Base-by-base conservation (phyloP, 495 filamentous ascomycete genomes). In the Stereocaulon alpinum region DNA sequence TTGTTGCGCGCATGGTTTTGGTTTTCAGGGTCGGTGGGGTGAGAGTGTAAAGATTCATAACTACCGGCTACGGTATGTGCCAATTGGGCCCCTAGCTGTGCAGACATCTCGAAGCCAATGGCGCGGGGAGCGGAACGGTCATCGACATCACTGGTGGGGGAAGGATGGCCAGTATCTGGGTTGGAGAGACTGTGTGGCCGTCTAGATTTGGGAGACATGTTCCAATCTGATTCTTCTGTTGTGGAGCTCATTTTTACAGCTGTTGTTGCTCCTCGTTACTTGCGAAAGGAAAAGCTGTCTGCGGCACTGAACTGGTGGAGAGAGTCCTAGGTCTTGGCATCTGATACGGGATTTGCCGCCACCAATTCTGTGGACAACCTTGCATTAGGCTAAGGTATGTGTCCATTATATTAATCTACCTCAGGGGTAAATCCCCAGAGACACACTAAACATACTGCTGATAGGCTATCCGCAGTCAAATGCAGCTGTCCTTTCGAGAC, bases 151-250 rank as follows among this genome's bases (percentile, higher is more conserved):
- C 51, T 34, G 27, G 57, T 34, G 40, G 52, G 49, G 12, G 60
- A 15, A 15, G 37, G 54, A 18, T 27, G 54, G 18, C 37, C 20
- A 4, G 27, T 42, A 4, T 63, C 61, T 24, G 34, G 37, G 12
- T 52, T 55, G 34, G 37, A 60, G 9, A 63, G 61, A 44, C 43
- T 45, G 29, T 55, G 44, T 34, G 22, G 22, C 17, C 49, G 61
- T 30, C 51, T 44, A 2, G 61, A 63, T 6, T 32, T 40, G 9
- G 58, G 53, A 24, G 62, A 64, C 40, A 44, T 37, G 24, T 54
- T 53, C 62, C 58, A 64, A 52, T 64, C 58, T 15, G 57, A 56
- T 9, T 48, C 37, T 44, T 61, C 62, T 2, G 62, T 64, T n/a
- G 57, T 52, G 10, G 61, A 63, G 47, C 55, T 48, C 53, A 56